Evolutionary conservation across 1,284 basidiomycete species (phyloP).

Genomic region (Sanghuangporus sanghuang): DNA sequence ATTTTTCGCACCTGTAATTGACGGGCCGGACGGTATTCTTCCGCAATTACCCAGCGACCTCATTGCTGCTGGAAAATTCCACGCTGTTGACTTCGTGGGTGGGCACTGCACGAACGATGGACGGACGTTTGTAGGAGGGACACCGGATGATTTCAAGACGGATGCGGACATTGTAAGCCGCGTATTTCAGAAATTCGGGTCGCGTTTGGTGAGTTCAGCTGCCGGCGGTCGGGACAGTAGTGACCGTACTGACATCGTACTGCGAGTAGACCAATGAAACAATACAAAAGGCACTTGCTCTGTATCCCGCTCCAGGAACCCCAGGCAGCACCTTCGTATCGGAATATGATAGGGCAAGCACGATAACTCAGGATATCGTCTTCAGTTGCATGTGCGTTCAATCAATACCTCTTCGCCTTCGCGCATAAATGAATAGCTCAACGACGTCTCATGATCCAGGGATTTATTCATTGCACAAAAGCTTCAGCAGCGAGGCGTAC

Average conservation of each 20-base stretch:
- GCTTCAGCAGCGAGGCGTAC: slow-evolving; percentile 26
- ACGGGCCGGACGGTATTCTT: slow-evolving; percentile 33
- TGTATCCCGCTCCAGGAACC: slow-evolving; percentile 35
- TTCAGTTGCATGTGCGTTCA: slow-evolving; percentile 42
- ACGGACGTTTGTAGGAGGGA: slow-evolving; percentile 35
- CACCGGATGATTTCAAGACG: slow-evolving; percentile 33
- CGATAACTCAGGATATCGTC: slow-evolving; percentile 38
- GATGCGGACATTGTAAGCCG: slow-evolving; percentile 35
- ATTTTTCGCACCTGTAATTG: slow-evolving; percentile 34
- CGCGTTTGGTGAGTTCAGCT: slow-evolving; percentile 30
- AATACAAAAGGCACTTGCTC: slow-evolving; percentile 30
- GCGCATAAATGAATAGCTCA: background rate
- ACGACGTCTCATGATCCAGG: slow-evolving; percentile 25
- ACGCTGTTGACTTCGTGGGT: slow-evolving; percentile 35
- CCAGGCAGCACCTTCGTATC: slow-evolving; percentile 34
- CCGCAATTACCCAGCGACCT: slow-evolving; percentile 39
- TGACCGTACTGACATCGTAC: background rate
- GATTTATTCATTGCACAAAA: slow-evolving; percentile 36
- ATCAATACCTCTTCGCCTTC: background rate
- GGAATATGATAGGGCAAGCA: slow-evolving; percentile 37
- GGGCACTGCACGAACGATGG: slow-evolving; percentile 43
- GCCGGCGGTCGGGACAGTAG: background rate
- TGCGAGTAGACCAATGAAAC: slow-evolving; percentile 32
- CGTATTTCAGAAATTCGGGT: slow-evolving; percentile 33
- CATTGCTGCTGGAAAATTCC: slow-evolving; percentile 34